Base-by-base conservation (phyloP, 2,329 filamentous ascomycete species). In the Diaporthe citrichinensis region DNA sequence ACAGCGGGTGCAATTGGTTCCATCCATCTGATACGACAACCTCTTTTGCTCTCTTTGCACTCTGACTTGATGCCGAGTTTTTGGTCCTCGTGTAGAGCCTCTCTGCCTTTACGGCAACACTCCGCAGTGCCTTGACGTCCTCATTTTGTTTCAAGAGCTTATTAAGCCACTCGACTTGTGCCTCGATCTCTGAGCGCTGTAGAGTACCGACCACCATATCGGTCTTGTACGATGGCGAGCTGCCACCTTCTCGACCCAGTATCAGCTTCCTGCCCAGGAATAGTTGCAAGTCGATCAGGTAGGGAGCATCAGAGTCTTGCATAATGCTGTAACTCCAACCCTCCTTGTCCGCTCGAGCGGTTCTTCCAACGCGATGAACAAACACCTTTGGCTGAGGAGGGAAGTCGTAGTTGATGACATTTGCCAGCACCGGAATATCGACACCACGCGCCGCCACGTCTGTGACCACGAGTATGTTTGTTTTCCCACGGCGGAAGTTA, bases 391-490 rank as follows among this genome's bases (percentile, higher is more conserved):
- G 95, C 81, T 98, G 97, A 2, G 96, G 94, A 4, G 97, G 96
- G 78, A 99, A 99, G 82, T 98, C 96, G 84, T 98, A 99, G 87
- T 99, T 98, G 87, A 99, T 96, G 76, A 99, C 97, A 82, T 99
- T 98, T 74, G 95, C 96, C 49, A 99, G 89, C 62, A 98, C 91
- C 0, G 97, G 97, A 79, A 99, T 98, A 91, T 99, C 97, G 77
- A 99, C 97, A 91, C 97, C 96, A 88, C 97, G 91, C 31, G 97
- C 97, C 20, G 97, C 97, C 72, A 99, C 95, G 83, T 99, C 97
- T 1, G 97, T 99, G 59, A 98, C 96, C 3, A 99, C 96, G 12
- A 99, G 86, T 65, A 99, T 95, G 79, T 98, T 96, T 0, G 95
- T 94, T 78, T 93, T 90, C 9, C 97, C 97, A 34, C 88, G 89